Evolutionary conservation across 2,329 filamentous ascomycete species (phyloP).

Genomic region (Rhynchosporium secalis): DNA sequence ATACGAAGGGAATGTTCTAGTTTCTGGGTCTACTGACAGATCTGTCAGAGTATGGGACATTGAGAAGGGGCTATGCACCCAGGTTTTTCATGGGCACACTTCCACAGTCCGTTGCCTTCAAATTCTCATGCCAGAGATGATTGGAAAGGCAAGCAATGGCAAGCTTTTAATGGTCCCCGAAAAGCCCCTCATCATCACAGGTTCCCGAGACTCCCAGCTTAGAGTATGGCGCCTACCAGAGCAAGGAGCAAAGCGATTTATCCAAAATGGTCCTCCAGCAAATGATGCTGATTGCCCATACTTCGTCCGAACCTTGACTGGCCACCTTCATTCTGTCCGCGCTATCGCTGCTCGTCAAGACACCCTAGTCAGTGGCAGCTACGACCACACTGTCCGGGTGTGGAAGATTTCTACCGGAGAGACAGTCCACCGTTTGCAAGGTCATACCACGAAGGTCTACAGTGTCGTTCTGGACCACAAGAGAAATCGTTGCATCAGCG

Average conservation of each 20-base stretch:
- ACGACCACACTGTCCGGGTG: conserved; percentile 91
- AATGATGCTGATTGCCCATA: conserved; percentile 85
- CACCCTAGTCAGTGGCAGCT: conserved; percentile 95
- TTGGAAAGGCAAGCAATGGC: conserved; percentile 70
- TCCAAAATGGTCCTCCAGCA: conserved; percentile 73
- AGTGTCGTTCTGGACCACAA: conserved; percentile 92
- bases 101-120: conserved; percentile 95
- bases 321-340: conserved; percentile 90
- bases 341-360: conserved; percentile 94
- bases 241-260: conserved; percentile 72
- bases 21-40: conserved; percentile 93
- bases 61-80: conserved; percentile 85
- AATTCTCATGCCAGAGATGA: conserved; percentile 83
- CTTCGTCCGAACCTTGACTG: conserved; percentile 82
- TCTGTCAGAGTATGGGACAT: conserved; percentile 99
- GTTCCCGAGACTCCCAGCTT: conserved; percentile 90
- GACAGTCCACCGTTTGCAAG: conserved; percentile 76
- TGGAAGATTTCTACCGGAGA: conserved; percentile 98
- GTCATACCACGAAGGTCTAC: conserved; percentile 92
- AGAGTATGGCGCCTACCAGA: conserved; percentile 93
- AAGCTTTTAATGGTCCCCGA: conserved; percentile 85
- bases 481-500: conserved; percentile 93
- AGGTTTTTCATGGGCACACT: conserved; percentile 96
- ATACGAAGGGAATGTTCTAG: conserved; percentile 91
- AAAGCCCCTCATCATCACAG: conserved; percentile 94